Evolutionary conservation across 805 yeast species (phyloP).

Genomic region (Saturnispora ahearnii): DNA sequence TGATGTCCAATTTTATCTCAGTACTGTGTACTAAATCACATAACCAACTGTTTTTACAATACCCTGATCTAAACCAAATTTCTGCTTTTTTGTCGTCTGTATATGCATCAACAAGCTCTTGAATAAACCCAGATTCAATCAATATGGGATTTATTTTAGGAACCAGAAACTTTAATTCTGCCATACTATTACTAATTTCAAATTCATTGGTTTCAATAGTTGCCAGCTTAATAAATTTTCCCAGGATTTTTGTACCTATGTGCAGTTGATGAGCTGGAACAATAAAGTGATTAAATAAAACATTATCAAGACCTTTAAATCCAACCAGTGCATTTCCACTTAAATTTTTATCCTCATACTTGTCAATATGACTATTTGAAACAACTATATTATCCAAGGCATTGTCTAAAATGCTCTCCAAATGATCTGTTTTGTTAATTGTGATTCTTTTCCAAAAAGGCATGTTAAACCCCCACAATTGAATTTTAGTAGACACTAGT

Average conservation of each 20-base stretch:
- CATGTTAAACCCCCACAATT: not conserved
- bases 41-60: conserved; percentile 5
- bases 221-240: conserved; percentile 2
- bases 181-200: not conserved
- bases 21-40: conserved; percentile 2
- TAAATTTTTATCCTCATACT: conserved; percentile 3
- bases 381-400: not conserved
- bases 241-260: conserved; percentile 3
- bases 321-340: not conserved
- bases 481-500: not conserved
- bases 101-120: not conserved
- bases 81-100: not conserved
- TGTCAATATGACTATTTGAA: not conserved
- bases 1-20: not conserved
- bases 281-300: conserved; percentile 3
- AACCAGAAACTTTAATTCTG: not conserved
- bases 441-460: conserved; percentile 2
- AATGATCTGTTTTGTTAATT: not conserved
- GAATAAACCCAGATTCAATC: not conserved
- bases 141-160: conserved; percentile 4
- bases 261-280: not conserved
- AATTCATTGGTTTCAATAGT: not conserved
- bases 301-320: not conserved
- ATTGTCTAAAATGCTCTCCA: not conserved
- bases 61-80: conserved; percentile 6